Percentiles rank a stretch among this genome's conserved stretches.
Conservation (phyloP, 2,329 filamentous ascomycete species). For the Davidsoniella virescens region DNA sequence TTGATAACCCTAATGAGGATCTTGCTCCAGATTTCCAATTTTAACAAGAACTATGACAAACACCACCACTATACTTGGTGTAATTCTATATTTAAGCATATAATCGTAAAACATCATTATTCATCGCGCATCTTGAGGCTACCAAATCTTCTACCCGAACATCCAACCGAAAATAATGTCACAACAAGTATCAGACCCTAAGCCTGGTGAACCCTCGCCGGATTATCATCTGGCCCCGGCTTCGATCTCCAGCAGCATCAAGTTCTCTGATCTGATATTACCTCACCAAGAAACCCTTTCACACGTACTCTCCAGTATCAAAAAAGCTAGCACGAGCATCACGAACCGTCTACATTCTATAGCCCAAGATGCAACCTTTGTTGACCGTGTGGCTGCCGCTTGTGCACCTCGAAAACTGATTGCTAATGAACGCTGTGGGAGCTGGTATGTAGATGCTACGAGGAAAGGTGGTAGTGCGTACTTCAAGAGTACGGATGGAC, state of each 20-base stretch:
- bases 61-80: no score
- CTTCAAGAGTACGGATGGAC: slow-evolving; percentile 96
- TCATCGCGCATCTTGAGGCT: no score
- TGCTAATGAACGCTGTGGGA: slow-evolving; percentile 88
- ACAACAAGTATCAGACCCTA: background rate
- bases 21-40: no score
- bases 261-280: slow-evolving; percentile 30
- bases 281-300: slow-evolving; percentile 48
- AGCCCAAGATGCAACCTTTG: slow-evolving; percentile 58
- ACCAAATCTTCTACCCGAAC: no score
- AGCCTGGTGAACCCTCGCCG: background rate
- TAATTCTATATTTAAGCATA: no score
- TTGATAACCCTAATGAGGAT: no score
- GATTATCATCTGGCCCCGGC: background rate
- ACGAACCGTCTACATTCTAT: slow-evolving; percentile 77
- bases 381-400: slow-evolving; percentile 39
- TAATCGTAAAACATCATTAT: no score
- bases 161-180: background rate
- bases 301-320: slow-evolving; percentile 53
- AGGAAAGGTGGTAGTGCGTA: slow-evolving; percentile 62
- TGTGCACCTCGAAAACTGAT: slow-evolving; percentile 50
- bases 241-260: background rate
- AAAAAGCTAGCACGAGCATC: slow-evolving; percentile 46
- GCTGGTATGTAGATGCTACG: slow-evolving; percentile 69
- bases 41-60: no score